Evolutionary conservation across 1,284 basidiomycete genomes (phyloP), one percentile per base, ranked within the genome.

Genomic region (Trichosporon asahii): DNA sequence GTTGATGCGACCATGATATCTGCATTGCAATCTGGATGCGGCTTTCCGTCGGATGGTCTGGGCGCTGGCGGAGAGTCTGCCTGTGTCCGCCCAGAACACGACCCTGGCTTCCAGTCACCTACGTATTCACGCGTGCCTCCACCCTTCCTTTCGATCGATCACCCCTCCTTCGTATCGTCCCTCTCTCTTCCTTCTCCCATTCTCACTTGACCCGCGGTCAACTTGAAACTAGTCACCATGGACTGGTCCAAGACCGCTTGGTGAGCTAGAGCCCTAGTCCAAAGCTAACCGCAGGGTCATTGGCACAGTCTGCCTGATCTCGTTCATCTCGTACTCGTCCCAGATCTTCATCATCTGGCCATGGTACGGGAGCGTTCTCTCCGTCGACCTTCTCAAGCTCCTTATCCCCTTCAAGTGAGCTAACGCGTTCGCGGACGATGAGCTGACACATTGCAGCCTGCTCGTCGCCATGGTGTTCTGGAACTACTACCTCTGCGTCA

Each of bases 291-390:
- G 11, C 65, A 86, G 86, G 85, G 80, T 86, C 53, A 67, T 65
- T 9, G 88, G 89, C 74, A 93, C 93, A 66, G 84, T 90, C 57
- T 84, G 84, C 75, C 88, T 98, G 63, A 95, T 98, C 75, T 88
- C 86, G 61, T 98, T 96, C 83, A 94, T 97, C 76, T 88, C 91
- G 1, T 93, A 93, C 81, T 90, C 91, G 14, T 89, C 91, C 1
- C 95, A 98, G 82, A 88, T 95, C 78, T 95, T 92, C 82, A 86
- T 97, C 74, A 89, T 95, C 81, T 93, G 92, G 91, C 94, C 94
- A 49, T 95, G 92, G 91, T 94, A 94, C 77, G 91, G 92, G 60
- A 81, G 87, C 40, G 89, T 82, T 65, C 74, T 91, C 71, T 90
- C 91, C 7, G 82, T 90, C 25, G 89, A 92, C 71, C 88, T 96